Percentiles rank a stretch among this genome's conserved stretches.
These are phyloP conservation scores for Torulaspora delbrueckii DNA, from an alignment of 805 yeast genomes.

Conservation along the genomic window DNA sequence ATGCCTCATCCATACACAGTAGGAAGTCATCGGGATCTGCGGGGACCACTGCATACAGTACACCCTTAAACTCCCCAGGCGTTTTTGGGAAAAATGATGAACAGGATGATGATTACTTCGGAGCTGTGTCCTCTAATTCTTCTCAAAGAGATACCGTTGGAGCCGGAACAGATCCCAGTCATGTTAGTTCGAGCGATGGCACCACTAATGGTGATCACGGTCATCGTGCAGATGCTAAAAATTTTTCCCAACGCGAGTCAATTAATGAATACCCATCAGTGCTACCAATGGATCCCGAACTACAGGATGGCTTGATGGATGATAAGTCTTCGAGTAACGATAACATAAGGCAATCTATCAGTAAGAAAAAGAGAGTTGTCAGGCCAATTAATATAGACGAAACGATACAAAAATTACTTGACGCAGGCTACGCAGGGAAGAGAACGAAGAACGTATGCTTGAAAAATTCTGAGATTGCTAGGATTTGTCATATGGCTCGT, in stretches of 20 bases:
- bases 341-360: constrained; percentile 19
- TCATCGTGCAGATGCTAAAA: constrained; percentile 6
- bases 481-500: constrained; percentile 80
- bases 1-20: constrained; percentile 30
- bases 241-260: constrained; percentile 12
- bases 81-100: constrained; percentile 12
- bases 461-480: constrained; percentile 82
- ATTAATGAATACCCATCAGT: constrained; percentile 26
- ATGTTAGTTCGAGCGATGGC: constrained; percentile 1
- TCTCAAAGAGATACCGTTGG: neutral
- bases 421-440: constrained; percentile 95
- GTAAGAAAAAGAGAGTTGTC: constrained; percentile 23
- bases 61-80: constrained; percentile 34
- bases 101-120: constrained; percentile 21
- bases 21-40: constrained; percentile 32
- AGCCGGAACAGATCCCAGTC: constrained; percentile 1
- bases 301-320: constrained; percentile 14
- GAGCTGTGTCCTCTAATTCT: constrained; percentile 3
- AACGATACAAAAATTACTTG: constrained; percentile 81
- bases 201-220: neutral
- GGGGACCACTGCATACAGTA: constrained; percentile 30
- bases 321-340: constrained; percentile 23
- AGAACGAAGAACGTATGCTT: constrained; percentile 84
- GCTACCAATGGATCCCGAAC: constrained; percentile 11
- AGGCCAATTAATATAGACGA: constrained; percentile 66